Conservation (phyloP, 1,284 basidiomycete species). For the Vanrija pseudolonga region DNA sequence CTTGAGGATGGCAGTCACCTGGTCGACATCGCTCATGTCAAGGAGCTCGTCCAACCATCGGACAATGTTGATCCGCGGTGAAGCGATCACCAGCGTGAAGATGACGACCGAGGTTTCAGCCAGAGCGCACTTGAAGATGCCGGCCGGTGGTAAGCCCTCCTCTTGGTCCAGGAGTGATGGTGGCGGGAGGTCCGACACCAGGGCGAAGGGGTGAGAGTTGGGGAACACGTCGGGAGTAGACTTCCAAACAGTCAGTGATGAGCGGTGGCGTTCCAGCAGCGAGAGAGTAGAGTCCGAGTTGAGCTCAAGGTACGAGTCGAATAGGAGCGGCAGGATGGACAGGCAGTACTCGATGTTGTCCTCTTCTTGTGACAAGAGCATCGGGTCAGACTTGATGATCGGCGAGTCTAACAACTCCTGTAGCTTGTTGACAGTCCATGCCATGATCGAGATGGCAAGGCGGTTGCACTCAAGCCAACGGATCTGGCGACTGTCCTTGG, state of each 20-base stretch:
- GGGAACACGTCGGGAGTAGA: slow-evolving; percentile 81
- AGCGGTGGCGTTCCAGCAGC: slow-evolving; percentile 66
- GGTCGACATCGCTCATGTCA: slow-evolving; percentile 81
- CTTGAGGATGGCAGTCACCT: slow-evolving; percentile 66
- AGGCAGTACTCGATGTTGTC: slow-evolving; percentile 89
- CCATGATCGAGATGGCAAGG: slow-evolving; percentile 63
- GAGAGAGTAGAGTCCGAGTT: slow-evolving; percentile 63
- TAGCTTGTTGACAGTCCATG: slow-evolving; percentile 85
- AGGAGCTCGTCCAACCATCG: slow-evolving; percentile 73
- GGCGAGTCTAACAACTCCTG: slow-evolving; percentile 75
- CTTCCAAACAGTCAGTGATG: slow-evolving; percentile 59
- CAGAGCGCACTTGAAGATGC: slow-evolving; percentile 70
- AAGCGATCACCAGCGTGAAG: slow-evolving; percentile 73
- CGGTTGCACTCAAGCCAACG: slow-evolving; percentile 86
- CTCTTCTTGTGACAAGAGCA: slow-evolving; percentile 71
- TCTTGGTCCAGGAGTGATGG: slow-evolving; percentile 48
- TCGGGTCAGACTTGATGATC: slow-evolving; percentile 60
- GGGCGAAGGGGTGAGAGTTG: slow-evolving; percentile 85
- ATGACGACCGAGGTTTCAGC: slow-evolving; percentile 85
- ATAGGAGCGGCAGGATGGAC: slow-evolving; percentile 75
- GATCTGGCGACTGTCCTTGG: slow-evolving; percentile 70
- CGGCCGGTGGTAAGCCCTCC: slow-evolving; percentile 39
- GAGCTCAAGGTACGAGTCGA: slow-evolving; percentile 84
- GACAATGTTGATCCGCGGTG: slow-evolving; percentile 70
- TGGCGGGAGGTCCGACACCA: slow-evolving; percentile 66